phyloP scores from a whole-genome alignment of 1,284 basidiomycete species.

The Pseudozyma tsukubaensis region DNA sequence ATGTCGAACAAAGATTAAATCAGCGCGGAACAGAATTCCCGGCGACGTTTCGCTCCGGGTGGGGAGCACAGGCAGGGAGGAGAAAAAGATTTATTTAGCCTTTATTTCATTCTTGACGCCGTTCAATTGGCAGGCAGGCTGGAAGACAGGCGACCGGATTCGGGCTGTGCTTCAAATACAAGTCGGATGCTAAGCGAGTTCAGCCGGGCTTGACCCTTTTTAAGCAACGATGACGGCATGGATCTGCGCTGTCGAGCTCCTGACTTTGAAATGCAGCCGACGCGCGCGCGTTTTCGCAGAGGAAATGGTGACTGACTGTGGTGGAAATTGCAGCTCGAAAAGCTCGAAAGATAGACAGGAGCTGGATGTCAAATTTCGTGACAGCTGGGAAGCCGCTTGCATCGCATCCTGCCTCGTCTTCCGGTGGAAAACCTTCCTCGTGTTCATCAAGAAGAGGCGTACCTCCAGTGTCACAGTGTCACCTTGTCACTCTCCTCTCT shows the following conservation, averaged over 20 bases:
- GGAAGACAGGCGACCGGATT: constrained; percentile 1
- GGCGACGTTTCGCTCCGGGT: no score
- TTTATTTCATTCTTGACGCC: not conserved
- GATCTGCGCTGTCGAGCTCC: constrained; percentile 6
- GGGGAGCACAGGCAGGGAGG: no score
- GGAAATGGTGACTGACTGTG: not conserved
- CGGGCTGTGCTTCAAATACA: not conserved
- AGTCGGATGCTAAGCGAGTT: not conserved
- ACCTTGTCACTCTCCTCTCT: no score
- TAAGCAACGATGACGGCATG: constrained; percentile 5
- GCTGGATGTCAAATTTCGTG: no score
- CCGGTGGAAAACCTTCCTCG: no score
- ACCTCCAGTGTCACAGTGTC: no score
- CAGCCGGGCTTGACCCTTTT: not conserved
- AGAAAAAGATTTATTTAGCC: not conserved
- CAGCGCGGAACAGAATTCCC: no score
- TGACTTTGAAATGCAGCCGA: constrained; percentile 3
- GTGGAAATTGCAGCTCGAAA: not conserved
- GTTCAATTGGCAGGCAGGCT: not conserved
- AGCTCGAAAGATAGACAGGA: no score
- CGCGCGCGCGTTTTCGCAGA: not conserved
- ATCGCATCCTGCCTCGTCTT: no score
- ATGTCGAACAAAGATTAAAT: no score
- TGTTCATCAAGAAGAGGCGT: no score
- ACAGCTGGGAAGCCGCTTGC: no score